Percentiles rank a stretch among this genome's conserved stretches.
phyloP scores from a whole-genome alignment of 2,329 filamentous ascomycete species.

The Talaromyces marneffei region DNA sequence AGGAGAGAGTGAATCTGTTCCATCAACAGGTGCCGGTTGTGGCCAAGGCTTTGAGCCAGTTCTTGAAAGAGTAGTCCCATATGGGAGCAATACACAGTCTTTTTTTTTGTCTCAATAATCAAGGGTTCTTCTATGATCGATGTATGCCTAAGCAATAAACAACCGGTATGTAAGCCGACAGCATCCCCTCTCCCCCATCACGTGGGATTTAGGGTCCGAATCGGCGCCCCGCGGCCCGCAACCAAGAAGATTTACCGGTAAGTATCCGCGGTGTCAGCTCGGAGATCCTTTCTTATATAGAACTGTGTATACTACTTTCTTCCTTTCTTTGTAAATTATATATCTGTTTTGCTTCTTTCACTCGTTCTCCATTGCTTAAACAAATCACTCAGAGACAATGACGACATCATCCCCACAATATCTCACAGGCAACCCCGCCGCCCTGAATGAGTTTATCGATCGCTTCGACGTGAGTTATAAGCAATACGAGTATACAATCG shows the following conservation, averaged over 20 bases:
- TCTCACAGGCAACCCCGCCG: constrained; percentile 71
- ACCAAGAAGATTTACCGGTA: not conserved
- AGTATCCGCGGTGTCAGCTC: not conserved
- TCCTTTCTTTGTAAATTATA: not conserved
- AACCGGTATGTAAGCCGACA: not conserved
- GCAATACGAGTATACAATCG: not conserved
- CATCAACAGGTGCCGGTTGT: constrained; percentile 9
- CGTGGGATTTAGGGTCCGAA: not conserved
- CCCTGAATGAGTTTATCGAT: constrained; percentile 76
- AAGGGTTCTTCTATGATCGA: too few relatives aligned
- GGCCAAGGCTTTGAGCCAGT: not conserved
- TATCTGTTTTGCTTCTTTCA: not conserved
- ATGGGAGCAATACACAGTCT: too few relatives aligned
- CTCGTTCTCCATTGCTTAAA: not conserved
- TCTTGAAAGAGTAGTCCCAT: constrained; percentile 2
- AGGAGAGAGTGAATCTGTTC: constrained; percentile 13
- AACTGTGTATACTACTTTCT: not conserved
- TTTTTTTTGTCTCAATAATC: too few relatives aligned
- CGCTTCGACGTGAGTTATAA: constrained; percentile 78
- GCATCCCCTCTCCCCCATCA: not conserved
- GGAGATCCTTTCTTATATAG: not conserved
- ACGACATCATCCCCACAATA: constrained; percentile 42
- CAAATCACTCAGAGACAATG: not conserved
- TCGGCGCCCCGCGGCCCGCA: not conserved
- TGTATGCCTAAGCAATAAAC: too few relatives aligned